Evolutionary conservation across 148 eudicot species (phyloP), one percentile per base, ranked within the genome.

Genomic region (Rhododendron simsii): DNA sequence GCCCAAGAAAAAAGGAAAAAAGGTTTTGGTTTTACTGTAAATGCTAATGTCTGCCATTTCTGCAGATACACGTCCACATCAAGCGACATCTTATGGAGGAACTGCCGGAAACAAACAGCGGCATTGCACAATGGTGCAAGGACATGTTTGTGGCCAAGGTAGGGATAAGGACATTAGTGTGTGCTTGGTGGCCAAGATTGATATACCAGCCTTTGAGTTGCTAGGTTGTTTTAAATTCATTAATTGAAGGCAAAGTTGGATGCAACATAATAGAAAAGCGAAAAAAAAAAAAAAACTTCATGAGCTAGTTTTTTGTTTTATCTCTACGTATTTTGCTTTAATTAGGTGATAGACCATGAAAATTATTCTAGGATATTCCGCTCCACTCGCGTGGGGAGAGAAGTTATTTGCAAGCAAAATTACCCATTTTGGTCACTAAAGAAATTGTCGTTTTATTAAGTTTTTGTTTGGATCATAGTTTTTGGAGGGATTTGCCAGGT

Each of bases 91-190:
- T 93, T 67, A 93, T 94, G 90, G 78, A 87, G n/a, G 95, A 95
- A 83, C 84, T 94, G 90, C 98, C 98, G 2, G 91, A 91, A 82
- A 89, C 95, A 57, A 89, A 83, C 30, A 88, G 89, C 47, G 95
- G 86, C 59, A 91, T 95, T 87, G 87, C 94, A 63, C 93, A 94
- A 65, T 95, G 98, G 98, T 95, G 98, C 81, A 94, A 83, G 88
- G 95, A 95, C 87, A 77, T 89, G 71, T 95, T 94, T 87, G 92
- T 93, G n/a, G 89, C 89, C 57, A 95, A 95, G 98, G 98, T 94
- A 87, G 65, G 67, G 23, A 21, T 50, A 6, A 41, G n/a, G 9
- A 21, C 35, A 15, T 9, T 28, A 33, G 3, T n/a, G 71, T 78
- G 61, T 85, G 37, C 28, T 47, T 85, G 26, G 39, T 81, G 65